Evolutionary conservation across 257 asterid species (phyloP).

Genomic region (Rehmannia glutinosa): DNA sequence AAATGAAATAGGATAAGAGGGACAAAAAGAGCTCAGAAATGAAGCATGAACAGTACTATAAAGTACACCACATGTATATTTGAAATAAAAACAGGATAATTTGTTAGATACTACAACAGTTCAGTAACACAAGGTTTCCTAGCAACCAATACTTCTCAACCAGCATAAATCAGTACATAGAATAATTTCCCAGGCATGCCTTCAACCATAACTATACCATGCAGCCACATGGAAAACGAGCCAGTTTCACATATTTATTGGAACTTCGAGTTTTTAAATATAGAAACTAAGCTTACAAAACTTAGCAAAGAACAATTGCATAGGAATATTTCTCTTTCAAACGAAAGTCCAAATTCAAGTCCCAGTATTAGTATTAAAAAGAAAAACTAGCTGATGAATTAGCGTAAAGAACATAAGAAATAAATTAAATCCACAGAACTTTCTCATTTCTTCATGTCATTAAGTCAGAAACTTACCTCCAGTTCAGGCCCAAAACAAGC

Average conservation of each 20-base stretch:
- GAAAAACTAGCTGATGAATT: background rate
- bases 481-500: conserved; percentile 93
- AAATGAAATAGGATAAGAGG: background rate
- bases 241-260: background rate
- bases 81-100: background rate
- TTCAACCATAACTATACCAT: background rate
- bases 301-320: background rate
- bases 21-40: background rate
- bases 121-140: background rate
- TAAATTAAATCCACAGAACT: background rate
- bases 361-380: background rate
- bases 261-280: background rate
- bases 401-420: background rate
- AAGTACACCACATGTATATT: background rate
- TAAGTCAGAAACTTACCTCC: conserved; percentile 56
- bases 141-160: background rate
- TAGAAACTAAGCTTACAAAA: background rate
- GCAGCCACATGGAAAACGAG: background rate
- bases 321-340: background rate
- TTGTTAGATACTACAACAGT: background rate
- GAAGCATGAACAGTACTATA: too few species aligned
- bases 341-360: background rate
- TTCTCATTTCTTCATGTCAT: background rate
- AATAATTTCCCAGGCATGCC: background rate
- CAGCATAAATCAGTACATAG: background rate